Percentiles rank a stretch among this genome's conserved stretches.
phyloP scores from a whole-genome alignment of 257 asterid species.

The Nicotiana otophora region DNA sequence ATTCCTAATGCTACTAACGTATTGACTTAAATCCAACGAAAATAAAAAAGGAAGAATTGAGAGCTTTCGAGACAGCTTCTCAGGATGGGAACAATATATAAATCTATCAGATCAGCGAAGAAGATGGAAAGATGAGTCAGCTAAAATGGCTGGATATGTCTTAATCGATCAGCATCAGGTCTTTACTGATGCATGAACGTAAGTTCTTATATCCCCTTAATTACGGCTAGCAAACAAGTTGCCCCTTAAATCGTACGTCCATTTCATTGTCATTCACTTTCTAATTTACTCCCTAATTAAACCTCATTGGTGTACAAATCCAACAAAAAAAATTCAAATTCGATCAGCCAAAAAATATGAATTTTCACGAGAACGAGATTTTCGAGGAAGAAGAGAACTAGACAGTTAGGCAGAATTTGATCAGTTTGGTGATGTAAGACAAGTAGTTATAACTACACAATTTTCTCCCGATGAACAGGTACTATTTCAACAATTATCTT shows the following conservation, averaged over 20 bases:
- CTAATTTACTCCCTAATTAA: background rate
- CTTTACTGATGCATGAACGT: conserved; percentile 1
- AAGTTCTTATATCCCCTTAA: background rate
- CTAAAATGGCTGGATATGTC: background rate
- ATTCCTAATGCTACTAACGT: background rate
- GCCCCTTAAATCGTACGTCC: background rate
- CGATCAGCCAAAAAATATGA: too few relatives aligned
- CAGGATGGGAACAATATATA: background rate
- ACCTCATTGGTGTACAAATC: background rate
- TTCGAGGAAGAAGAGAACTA: background rate
- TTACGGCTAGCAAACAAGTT: background rate
- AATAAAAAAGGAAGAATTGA: background rate
- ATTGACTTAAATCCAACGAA: background rate
- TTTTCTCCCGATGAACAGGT: too few relatives aligned
- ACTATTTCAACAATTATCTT: too few relatives aligned
- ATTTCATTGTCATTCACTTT: background rate
- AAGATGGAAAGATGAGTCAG: background rate
- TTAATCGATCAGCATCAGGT: background rate
- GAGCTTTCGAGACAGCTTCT: background rate
- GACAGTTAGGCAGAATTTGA: background rate
- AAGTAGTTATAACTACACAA: too few relatives aligned
- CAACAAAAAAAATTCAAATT: background rate
- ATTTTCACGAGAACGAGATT: background rate
- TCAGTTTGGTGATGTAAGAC: background rate
- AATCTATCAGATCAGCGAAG: too few relatives aligned